Base-by-base conservation (phyloP, 2,329 filamentous ascomycete species). In the Fusarium setosum region DNA sequence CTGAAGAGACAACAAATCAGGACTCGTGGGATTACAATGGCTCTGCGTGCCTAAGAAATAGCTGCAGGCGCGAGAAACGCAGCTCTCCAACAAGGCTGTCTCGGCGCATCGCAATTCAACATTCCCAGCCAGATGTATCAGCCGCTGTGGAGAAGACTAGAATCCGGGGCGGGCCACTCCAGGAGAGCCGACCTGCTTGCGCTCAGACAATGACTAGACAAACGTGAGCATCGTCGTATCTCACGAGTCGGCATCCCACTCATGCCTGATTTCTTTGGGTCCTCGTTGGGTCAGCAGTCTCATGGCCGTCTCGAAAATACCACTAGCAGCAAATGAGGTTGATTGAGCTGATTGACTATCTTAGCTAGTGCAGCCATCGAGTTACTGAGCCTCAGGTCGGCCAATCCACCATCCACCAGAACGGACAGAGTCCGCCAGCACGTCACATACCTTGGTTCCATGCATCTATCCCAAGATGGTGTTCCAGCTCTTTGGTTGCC, bases 71-170 rank as follows among this genome's bases (percentile, higher is more conserved):
- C 59, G 59, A 56, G 47, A 58, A 58, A 67, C 64, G 69, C 67
- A 58, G 35, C 31, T 7, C 23, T 40, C 35, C 4, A 34, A 24
- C 29, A 35, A 32, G 59, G 61, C 47, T 61, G 63, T 59, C 54
- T 59, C 47, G 41, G 58, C 29, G 48, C 48, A 48, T 48, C 42
- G 32, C 31, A 44, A 45, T 31, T 49, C 56, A 50, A 47, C 50
- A 57, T 58, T 56, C 62, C 61, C 59, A 65, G 59, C 48, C 54
- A 70, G 51, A 59, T 63, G 62, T 60, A 58, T 63, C 67, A 70
- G 65, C 70, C 67, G 62, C 56, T 69, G 69, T 73, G 71, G 71
- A 59, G 65, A 65, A 57, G 42, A 58, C 51, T 44, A 64, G 63
- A 72, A 66, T 68, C 68, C 29, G 67, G 70, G 70, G 63, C 59